phyloP scores from a whole-genome alignment of 2,329 filamentous ascomycete genomes.

The Phyllosticta citribraziliensis region DNA sequence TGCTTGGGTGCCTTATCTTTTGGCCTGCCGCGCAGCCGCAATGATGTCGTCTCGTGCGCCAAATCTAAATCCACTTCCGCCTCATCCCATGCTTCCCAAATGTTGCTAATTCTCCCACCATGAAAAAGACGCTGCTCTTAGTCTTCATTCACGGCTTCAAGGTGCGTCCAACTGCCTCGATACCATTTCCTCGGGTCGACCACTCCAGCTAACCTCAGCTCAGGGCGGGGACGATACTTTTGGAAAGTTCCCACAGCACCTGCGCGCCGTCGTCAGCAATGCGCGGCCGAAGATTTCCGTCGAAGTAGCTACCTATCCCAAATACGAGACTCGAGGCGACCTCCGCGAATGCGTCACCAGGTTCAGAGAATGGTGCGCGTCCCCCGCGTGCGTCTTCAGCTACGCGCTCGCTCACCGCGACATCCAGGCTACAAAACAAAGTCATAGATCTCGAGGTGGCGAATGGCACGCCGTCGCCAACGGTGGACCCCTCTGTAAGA shows the following conservation, averaged over 20 bases:
- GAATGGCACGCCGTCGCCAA: constrained; percentile 69
- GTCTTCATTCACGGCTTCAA: constrained; percentile 89
- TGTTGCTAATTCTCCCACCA: constrained; percentile 28
- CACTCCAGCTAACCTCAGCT: constrained; percentile 5
- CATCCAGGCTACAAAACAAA: constrained; percentile 67
- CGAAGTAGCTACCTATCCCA: constrained; percentile 62
- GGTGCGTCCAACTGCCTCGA: constrained; percentile 29
- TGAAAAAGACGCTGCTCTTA: constrained; percentile 70
- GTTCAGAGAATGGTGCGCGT: constrained; percentile 62
- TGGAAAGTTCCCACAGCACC: constrained; percentile 62
- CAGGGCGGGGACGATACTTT: constrained; percentile 73
- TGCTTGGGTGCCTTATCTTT: constrained; percentile 1
- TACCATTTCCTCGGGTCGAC: background rate
- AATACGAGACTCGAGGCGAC: constrained; percentile 74
- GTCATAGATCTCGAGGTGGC: constrained; percentile 91
- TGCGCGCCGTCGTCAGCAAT: constrained; percentile 53
- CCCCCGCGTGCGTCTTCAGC: background rate
- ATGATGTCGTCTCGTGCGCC: background rate
- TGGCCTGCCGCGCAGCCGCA: background rate
- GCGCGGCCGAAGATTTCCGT: constrained; percentile 61
- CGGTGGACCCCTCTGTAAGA: constrained; percentile 74
- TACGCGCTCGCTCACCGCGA: constrained; percentile 1
- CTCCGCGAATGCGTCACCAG: constrained; percentile 58
- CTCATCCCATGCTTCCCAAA: background rate
- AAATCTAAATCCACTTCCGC: background rate